Conservation (phyloP, 352 stramenopile genomes). For the Phytophthora europaea region DNA sequence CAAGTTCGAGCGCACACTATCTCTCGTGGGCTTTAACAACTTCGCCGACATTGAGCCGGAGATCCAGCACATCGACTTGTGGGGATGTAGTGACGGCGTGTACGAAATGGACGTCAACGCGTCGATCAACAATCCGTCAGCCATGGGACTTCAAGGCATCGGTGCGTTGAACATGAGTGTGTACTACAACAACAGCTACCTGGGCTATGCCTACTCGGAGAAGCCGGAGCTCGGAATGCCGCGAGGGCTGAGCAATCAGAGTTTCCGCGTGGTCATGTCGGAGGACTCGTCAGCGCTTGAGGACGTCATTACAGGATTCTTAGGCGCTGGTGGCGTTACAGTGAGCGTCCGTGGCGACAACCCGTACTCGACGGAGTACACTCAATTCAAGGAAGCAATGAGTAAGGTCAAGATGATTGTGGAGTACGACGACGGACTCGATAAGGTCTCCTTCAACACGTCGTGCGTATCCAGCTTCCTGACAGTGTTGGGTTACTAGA, state of each 20-base stretch:
- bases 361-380: slow-evolving; percentile 2
- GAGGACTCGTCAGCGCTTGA: background rate
- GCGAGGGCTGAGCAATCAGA: slow-evolving; percentile 4
- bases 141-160: slow-evolving; percentile 3
- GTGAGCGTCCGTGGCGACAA: slow-evolving; percentile 1
- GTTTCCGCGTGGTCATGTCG: background rate
- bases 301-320: slow-evolving; percentile 1
- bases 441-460: slow-evolving; percentile 7
- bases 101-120: slow-evolving; percentile 4
- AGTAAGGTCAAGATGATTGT: background rate
- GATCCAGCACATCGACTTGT: slow-evolving; percentile 2
- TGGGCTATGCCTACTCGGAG: background rate
- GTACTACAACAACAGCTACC: slow-evolving; percentile 1
- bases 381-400: slow-evolving; percentile 5
- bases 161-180: slow-evolving; percentile 1
- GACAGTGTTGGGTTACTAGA: background rate
- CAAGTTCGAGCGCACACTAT: background rate
- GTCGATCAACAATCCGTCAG: slow-evolving; percentile 6
- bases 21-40: slow-evolving; percentile 1
- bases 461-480: slow-evolving; percentile 6
- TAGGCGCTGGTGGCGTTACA: background rate
- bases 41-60: background rate
- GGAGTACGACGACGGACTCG: slow-evolving; percentile 7
- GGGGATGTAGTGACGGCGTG: background rate
- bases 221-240: slow-evolving; percentile 3